Percentiles rank a stretch among this genome's conserved stretches.
These are phyloP conservation scores for Sphagnum magellanicum DNA, from an alignment of 228 moss, liverwort and hornwort species.

Conservation along the genomic window DNA sequence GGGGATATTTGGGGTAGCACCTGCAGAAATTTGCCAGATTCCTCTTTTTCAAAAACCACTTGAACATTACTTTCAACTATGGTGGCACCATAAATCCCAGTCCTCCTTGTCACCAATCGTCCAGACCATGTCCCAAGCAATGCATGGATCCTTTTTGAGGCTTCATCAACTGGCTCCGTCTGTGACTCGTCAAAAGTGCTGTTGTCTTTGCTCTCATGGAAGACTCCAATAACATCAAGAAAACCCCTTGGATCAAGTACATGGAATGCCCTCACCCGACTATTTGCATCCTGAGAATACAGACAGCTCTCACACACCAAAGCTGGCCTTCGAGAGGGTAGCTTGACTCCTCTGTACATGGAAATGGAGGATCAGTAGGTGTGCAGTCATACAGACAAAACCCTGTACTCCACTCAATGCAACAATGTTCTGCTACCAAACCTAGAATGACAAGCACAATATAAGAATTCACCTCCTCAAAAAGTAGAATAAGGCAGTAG, in stretches of 20 bases:
- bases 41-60: slow-evolving; percentile 50
- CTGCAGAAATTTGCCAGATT: slow-evolving; percentile 36
- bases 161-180: slow-evolving; percentile 27
- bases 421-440: too few relatives aligned
- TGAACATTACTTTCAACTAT: slow-evolving; percentile 43
- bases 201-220: slow-evolving; percentile 63
- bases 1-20: slow-evolving; percentile 6
- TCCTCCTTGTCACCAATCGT: slow-evolving; percentile 59
- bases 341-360: slow-evolving; percentile 79
- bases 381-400: neutral
- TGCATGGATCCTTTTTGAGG: slow-evolving; percentile 39
- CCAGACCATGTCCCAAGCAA: slow-evolving; percentile 86
- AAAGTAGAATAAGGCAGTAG: too few relatives aligned
- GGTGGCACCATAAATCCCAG: slow-evolving; percentile 83
- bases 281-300: slow-evolving; percentile 51
- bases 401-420: neutral
- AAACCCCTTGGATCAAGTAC: slow-evolving; percentile 87
- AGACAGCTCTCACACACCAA: slow-evolving; percentile 95
- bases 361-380: neutral
- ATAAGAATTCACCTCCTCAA: neutral
- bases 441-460: neutral
- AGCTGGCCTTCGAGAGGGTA: slow-evolving; percentile 87
- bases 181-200: slow-evolving; percentile 36
- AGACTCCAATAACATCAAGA: slow-evolving; percentile 80
- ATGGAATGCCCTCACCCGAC: slow-evolving; percentile 77